These are phyloP conservation scores for Colletotrichum cereale DNA, from an alignment of 2,329 filamentous ascomycete species.

Conservation along the genomic window DNA sequence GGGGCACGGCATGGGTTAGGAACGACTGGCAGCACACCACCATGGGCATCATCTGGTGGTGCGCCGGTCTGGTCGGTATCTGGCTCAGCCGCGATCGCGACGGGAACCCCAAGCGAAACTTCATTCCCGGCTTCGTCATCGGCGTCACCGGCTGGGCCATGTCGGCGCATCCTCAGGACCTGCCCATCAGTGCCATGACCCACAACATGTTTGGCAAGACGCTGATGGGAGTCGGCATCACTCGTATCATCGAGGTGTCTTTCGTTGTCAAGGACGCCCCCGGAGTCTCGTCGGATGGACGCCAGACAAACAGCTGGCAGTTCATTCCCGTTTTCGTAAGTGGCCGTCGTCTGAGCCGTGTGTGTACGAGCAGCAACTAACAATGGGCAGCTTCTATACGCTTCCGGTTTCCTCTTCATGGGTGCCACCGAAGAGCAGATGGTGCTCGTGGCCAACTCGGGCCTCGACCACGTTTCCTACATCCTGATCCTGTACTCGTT, in stretches of 20 bases:
- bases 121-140: slow-evolving; percentile 92
- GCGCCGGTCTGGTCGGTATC: slow-evolving; percentile 87
- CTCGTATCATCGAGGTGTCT: slow-evolving; percentile 89
- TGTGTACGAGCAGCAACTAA: slow-evolving; percentile 40
- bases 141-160: slow-evolving; percentile 95
- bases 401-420: slow-evolving; percentile 97
- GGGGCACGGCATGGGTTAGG: slow-evolving; percentile 88
- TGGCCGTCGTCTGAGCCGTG: slow-evolving; percentile 43
- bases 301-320: slow-evolving; percentile 74
- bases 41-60: slow-evolving; percentile 99
- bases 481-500: slow-evolving; percentile 92
- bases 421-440: slow-evolving; percentile 98
- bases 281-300: slow-evolving; percentile 74
- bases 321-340: slow-evolving; percentile 69
- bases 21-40: slow-evolving; percentile 98
- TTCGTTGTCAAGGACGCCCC: slow-evolving; percentile 84
- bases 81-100: slow-evolving; percentile 90
- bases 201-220: slow-evolving; percentile 95
- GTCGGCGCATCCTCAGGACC: slow-evolving; percentile 88
- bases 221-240: slow-evolving; percentile 88
- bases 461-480: slow-evolving; percentile 91
- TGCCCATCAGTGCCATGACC: slow-evolving; percentile 87
- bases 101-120: slow-evolving; percentile 89
- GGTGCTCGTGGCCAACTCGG: slow-evolving; percentile 77
- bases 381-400: slow-evolving; percentile 79